Evolutionary conservation across 768 basidiomycete genomes (phyloP).

Genomic region (Leucosporidium creatinivorum): DNA sequence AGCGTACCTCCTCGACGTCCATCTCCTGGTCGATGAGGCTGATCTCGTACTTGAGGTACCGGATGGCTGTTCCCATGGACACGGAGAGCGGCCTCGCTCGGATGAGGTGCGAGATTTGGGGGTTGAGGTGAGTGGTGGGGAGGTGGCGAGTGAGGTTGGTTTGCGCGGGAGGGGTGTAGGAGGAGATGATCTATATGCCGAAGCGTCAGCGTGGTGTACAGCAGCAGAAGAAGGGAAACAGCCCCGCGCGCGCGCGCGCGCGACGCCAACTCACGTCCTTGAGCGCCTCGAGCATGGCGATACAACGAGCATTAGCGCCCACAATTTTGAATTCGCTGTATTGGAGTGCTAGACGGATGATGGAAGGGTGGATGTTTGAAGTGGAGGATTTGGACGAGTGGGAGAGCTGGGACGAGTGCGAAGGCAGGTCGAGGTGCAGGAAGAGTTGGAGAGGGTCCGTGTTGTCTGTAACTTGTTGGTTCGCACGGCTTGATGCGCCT

Average conservation of each 20-base stretch:
- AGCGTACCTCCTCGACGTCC: constrained; percentile 81
- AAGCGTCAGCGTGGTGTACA: constrained; percentile 34
- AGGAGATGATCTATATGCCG: constrained; percentile 66
- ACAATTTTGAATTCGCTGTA: constrained; percentile 87
- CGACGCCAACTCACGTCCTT: constrained; percentile 66
- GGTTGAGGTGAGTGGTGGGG: constrained; percentile 74
- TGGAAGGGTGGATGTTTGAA: constrained; percentile 82
- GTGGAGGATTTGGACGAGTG: constrained; percentile 74
- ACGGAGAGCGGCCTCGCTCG: constrained; percentile 82
- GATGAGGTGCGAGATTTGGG: constrained; percentile 84
- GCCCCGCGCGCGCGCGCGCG: neutral
- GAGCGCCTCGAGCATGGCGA: constrained; percentile 83
- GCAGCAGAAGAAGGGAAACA: constrained; percentile 28
- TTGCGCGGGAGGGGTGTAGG: constrained; percentile 77
- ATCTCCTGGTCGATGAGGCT: constrained; percentile 85
- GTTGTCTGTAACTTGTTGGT: neutral
- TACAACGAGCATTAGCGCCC: constrained; percentile 91
- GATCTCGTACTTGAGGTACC: constrained; percentile 91
- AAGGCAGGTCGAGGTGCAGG: constrained; percentile 36
- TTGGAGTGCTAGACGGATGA: constrained; percentile 76
- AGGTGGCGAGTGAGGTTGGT: constrained; percentile 83
- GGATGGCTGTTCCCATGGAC: constrained; percentile 88
- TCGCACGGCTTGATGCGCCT: neutral
- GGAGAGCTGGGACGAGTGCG: constrained; percentile 52
- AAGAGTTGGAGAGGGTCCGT: constrained; percentile 33